Base-by-base conservation (phyloP, 2,329 filamentous ascomycete genomes). In the Mycogone perniciosa region DNA sequence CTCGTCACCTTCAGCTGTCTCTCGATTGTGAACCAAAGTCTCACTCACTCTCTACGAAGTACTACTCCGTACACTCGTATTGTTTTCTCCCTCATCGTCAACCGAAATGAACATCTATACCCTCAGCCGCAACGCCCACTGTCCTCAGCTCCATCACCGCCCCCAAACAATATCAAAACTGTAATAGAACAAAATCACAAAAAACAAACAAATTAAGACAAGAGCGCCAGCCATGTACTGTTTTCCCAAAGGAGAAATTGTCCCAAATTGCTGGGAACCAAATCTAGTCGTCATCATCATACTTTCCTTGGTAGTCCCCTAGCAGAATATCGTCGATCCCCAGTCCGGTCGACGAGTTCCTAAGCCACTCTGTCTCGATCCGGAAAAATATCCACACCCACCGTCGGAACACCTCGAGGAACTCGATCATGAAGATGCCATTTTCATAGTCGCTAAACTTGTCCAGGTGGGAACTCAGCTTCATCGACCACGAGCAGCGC, bases 381-480 rank as follows among this genome's bases (percentile, higher is more conserved):
- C 93, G 81, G 70, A 97, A 89, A 70, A 96, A 97, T 51, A 96
- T 89, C 93, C 93, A 99, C 54, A 97, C 79, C 90, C 92, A 97
- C 51, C 93, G 79, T 44, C 93, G 80, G 42, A 89, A 76, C 13
- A 97, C 87, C 71, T 99, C 93, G 8, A 96, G 74, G 41, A 88
- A 77, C 73, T 96, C 86, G 62, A 97, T 81, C 29, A 92, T 62
- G 64, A 96, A 99, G 41, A 97, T 88, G 6, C 89, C 89, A 50
- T 84, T 85, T 71, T 97, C 93, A 46, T 90, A 81, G 65, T 96
- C 90, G 59, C 87, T 85, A 51, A 95, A 84, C 65, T 88, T 88
- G 64, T 91, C 86, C 51, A 96, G 72, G 65, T 88, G 86, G 31
- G 88, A 82, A 57, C 85, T 88, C 29, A 97, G 78, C 72, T 95